Percentiles rank a stretch among this genome's conserved stretches.
Conservation (phyloP, 1,284 basidiomycete species). For the Somion occarium region DNA sequence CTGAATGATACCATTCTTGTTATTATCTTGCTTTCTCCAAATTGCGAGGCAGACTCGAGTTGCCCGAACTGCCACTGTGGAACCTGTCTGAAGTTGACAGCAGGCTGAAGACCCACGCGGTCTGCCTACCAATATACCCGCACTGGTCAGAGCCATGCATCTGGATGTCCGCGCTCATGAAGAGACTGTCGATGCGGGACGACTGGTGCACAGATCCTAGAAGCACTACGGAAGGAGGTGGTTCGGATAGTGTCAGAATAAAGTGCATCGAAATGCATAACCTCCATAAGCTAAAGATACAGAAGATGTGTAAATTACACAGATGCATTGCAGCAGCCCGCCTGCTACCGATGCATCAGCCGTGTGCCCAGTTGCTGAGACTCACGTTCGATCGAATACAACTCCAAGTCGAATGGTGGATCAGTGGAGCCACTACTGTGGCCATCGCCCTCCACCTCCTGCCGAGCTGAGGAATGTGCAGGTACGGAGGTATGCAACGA, state of each 20-base stretch:
- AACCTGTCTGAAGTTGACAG: conserved; percentile 44
- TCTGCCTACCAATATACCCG: not conserved
- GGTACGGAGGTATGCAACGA: not conserved
- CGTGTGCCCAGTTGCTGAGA: conserved; percentile 27
- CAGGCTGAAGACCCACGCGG: conserved; percentile 32
- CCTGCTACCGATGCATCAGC: conserved; percentile 5
- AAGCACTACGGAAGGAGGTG: conserved; percentile 27
- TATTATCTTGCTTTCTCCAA: conserved; percentile 47
- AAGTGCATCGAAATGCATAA: too few species aligned
- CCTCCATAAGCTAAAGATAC: conserved; percentile 15
- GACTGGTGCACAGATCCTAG: conserved; percentile 48
- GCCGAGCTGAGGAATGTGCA: not conserved
- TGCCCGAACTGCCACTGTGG: conserved; percentile 40
- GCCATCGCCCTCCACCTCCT: not conserved
- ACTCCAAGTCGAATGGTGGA: conserved; percentile 20
- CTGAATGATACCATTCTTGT: conserved; percentile 22
- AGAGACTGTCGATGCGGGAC: conserved; percentile 54
- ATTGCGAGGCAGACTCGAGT: conserved; percentile 39
- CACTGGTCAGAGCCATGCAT: conserved; percentile 29
- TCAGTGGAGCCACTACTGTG: conserved; percentile 3
- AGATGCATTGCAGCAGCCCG: not conserved
- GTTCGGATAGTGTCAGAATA: too few species aligned
- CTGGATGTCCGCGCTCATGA: conserved; percentile 47
- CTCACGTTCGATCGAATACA: conserved; percentile 26
- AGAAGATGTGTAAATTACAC: not conserved